Percentiles rank a stretch among this genome's conserved stretches.
These are phyloP conservation scores for Paraphoma chrysanthemicola DNA, from an alignment of 2,329 filamentous ascomycete species.

Conservation along the genomic window DNA sequence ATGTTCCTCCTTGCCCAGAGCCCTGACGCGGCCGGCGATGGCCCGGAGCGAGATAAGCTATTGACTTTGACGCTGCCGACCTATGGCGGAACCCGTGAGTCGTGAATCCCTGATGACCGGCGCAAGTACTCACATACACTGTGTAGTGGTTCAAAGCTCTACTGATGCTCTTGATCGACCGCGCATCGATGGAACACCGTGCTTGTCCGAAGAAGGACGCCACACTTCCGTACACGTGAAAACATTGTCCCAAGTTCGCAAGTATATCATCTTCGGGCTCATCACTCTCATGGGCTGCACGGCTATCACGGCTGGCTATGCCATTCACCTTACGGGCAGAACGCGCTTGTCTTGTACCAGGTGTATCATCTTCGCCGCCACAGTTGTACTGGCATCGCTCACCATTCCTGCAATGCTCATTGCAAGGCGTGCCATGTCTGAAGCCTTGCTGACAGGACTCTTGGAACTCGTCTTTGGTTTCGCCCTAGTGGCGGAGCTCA, in stretches of 20 bases:
- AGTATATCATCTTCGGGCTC: slow-evolving; percentile 16
- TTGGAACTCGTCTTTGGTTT: slow-evolving; percentile 31
- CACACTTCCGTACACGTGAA: neutral
- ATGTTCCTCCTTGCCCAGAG: slow-evolving; percentile 13
- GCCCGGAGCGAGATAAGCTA: neutral
- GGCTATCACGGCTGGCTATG: slow-evolving; percentile 12
- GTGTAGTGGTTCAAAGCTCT: too few relatives aligned
- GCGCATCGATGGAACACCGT: too few relatives aligned
- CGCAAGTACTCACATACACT: too few relatives aligned
- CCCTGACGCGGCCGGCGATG: neutral
- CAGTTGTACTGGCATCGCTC: slow-evolving; percentile 20
- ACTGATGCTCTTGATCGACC: too few relatives aligned
- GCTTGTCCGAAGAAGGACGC: too few relatives aligned
- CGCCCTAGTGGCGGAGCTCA: slow-evolving; percentile 29
- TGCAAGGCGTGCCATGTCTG: slow-evolving; percentile 24
- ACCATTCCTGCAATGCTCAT: slow-evolving; percentile 28
- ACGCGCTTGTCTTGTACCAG: slow-evolving; percentile 23
- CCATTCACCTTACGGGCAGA: slow-evolving; percentile 23
- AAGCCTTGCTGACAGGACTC: slow-evolving; percentile 31
- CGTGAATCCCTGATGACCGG: too few relatives aligned
- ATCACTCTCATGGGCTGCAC: slow-evolving; percentile 20
- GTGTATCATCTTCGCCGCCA: slow-evolving; percentile 27
- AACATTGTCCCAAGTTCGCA: slow-evolving; percentile 18
- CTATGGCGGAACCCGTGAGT: neutral
- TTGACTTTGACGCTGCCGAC: slow-evolving; percentile 6